A percentile compares a stretch with the other conserved stretches of the same genome.
Conservation (phyloP, 768 basidiomycete species). For the Scleroderma bovista region DNA sequence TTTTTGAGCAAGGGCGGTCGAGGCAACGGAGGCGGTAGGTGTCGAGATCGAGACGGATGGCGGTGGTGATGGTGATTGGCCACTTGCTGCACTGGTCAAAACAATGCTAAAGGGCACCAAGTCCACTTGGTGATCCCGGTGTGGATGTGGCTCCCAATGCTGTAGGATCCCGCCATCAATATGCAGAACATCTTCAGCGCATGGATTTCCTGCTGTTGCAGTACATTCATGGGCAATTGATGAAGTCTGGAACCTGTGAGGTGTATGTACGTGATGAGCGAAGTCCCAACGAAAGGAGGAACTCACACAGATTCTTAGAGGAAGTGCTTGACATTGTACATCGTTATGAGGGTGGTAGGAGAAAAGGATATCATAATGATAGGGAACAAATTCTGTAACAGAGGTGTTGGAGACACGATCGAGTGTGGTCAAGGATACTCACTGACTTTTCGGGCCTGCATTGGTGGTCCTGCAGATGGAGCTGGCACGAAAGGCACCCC, state of each 20-base stretch:
- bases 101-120: constrained; percentile 53
- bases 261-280: background rate
- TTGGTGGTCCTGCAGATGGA: constrained; percentile 30
- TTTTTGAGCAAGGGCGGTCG: no score
- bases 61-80: no score
- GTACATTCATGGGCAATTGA: constrained; percentile 68
- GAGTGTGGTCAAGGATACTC: constrained; percentile 21
- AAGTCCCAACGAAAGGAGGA: background rate
- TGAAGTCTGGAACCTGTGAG: constrained; percentile 62
- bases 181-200: constrained; percentile 77
- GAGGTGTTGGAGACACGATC: no score
- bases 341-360: constrained; percentile 91
- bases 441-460: constrained; percentile 69
- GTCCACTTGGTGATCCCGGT: constrained; percentile 8
- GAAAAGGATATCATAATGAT: constrained; percentile 96
- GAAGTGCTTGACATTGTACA: constrained; percentile 96
- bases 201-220: constrained; percentile 62
- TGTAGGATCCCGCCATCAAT: constrained; percentile 68
- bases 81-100: no score
- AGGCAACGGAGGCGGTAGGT: no score
- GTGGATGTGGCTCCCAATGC: constrained; percentile 12
- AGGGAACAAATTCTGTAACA: constrained; percentile 68
- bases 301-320: constrained; percentile 81
- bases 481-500: constrained; percentile 36
- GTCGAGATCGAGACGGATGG: no score